Conservation (phyloP, 306 rosid species). For the Coriaria nepalensis region DNA sequence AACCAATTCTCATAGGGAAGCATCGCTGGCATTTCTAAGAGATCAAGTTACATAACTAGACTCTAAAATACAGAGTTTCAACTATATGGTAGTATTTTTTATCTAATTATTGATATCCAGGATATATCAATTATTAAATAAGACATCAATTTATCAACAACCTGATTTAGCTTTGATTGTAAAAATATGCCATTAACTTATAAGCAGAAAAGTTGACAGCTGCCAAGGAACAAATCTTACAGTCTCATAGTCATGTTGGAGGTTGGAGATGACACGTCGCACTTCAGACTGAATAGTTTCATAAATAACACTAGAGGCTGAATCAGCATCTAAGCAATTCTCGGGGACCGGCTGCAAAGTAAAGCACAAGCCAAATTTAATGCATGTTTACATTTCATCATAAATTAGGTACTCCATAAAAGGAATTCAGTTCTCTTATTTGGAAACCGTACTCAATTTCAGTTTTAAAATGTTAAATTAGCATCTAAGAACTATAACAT, state of each 20-base stretch:
- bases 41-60: too few species aligned
- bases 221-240: constrained; percentile 32
- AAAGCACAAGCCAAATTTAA: constrained; percentile 4
- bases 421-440: too few species aligned
- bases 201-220: background rate
- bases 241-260: constrained; percentile 65
- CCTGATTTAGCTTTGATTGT: background rate
- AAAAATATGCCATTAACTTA: background rate
- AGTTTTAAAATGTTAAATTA: background rate
- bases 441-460: too few species aligned
- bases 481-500: background rate
- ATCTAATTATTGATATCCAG: too few species aligned
- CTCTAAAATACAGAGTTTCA: too few species aligned
- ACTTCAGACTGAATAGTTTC: constrained; percentile 86
- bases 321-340: constrained; percentile 25
- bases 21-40: too few species aligned
- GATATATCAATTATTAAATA: background rate
- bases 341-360: constrained; percentile 37
- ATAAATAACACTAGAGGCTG: constrained; percentile 38
- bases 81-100: too few species aligned
- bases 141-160: background rate
- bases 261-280: constrained; percentile 72
- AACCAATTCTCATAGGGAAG: too few species aligned
- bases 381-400: too few species aligned
- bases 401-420: too few species aligned